These are phyloP conservation scores for Mycena vulgaris DNA, from an alignment of 768 basidiomycete species.

Conservation along the genomic window DNA sequence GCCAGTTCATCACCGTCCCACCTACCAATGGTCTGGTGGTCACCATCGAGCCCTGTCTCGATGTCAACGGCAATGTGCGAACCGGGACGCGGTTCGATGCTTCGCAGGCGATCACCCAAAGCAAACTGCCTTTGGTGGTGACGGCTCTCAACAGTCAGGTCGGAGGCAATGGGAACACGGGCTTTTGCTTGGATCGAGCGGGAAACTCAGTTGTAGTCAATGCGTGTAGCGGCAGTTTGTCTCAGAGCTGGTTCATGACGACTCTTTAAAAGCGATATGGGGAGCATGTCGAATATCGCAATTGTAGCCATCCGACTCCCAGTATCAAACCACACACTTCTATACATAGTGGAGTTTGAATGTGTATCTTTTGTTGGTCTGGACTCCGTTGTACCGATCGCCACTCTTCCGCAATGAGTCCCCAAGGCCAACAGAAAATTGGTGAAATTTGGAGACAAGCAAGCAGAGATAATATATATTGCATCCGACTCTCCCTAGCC, in stretches of 20 bases:
- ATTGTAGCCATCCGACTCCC: slow-evolving; percentile 7
- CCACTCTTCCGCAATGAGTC: slow-evolving; percentile 1
- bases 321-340: slow-evolving; percentile 10
- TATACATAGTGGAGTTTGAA: slow-evolving; percentile 15
- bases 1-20: not conserved
- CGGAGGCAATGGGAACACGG: not conserved
- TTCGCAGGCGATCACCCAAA: slow-evolving; percentile 17
- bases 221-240: slow-evolving; percentile 6
- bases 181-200: slow-evolving; percentile 14
- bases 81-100: slow-evolving; percentile 12
- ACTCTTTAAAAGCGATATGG: slow-evolving; percentile 3
- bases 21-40: slow-evolving; percentile 8
- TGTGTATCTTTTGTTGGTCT: slow-evolving; percentile 17
- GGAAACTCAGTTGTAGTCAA: slow-evolving; percentile 8
- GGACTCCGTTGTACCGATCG: slow-evolving; percentile 12
- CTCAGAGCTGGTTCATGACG: slow-evolving; percentile 4
- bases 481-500: slow-evolving; percentile 9
- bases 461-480: slow-evolving; percentile 13
- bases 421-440: slow-evolving; percentile 4
- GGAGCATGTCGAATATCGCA: slow-evolving; percentile 5
- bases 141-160: slow-evolving; percentile 14
- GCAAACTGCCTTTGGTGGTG: slow-evolving; percentile 19
- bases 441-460: slow-evolving; percentile 10
- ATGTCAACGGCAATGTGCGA: not conserved
- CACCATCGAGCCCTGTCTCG: not conserved